These are phyloP conservation scores for Saccharum officinarum DNA, from an alignment of 176 grass and related monocot genomes.

Conservation along the genomic window DNA sequence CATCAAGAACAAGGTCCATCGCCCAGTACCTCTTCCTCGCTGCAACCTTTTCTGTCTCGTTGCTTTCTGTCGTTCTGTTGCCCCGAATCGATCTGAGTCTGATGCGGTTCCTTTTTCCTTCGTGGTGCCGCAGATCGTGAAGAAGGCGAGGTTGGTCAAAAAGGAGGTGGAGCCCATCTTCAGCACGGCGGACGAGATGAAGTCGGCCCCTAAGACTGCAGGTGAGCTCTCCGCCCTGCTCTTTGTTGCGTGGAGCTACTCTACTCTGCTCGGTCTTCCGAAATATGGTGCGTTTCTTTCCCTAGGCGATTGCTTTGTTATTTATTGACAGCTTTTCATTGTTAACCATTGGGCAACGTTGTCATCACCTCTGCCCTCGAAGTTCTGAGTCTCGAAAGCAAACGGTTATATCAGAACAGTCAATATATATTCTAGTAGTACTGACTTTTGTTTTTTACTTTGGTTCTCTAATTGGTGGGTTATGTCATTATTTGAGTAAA, in stretches of 20 bases:
- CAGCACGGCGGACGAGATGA: slow-evolving; percentile 44
- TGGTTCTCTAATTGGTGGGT: not conserved
- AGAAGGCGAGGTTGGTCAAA: slow-evolving; percentile 53
- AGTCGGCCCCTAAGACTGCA: slow-evolving; percentile 49
- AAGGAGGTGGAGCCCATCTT: slow-evolving; percentile 77
- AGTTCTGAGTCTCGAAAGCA: not conserved
- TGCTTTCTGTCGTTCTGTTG: not conserved
- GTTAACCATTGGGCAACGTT: not conserved
- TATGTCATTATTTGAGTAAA: not conserved
- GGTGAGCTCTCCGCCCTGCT: slow-evolving; percentile 32
- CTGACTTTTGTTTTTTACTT: not conserved
- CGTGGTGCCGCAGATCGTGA: slow-evolving; percentile 57
- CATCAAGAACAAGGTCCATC: slow-evolving; percentile 58
- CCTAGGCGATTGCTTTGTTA: not conserved
- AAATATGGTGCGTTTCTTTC: not conserved
- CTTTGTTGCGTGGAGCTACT: not conserved
- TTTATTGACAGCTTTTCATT: not conserved
- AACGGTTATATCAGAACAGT: not conserved
- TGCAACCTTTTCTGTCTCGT: not conserved
- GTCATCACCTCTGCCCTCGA: not conserved
- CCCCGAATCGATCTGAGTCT: not conserved
- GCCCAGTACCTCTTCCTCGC: not conserved
- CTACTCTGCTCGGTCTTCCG: not conserved
- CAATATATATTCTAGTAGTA: not conserved
- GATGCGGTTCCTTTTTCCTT: not conserved